Evolutionary conservation across 1,139 yeast genomes (phyloP), one percentile per base, ranked within the genome.

Genomic region (Geotrichum phurueaensis): DNA sequence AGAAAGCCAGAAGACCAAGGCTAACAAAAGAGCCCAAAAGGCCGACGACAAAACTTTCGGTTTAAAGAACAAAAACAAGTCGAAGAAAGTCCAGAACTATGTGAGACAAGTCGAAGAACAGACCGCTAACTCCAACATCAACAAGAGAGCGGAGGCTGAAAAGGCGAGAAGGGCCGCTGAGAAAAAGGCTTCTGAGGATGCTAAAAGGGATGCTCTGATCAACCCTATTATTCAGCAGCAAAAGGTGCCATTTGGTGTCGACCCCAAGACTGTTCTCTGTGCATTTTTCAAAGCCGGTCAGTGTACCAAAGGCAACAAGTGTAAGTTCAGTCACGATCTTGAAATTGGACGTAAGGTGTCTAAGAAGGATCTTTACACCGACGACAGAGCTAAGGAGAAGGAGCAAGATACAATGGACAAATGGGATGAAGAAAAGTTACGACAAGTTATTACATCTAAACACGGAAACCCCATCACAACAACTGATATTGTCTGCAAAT

Each of bases 381-480:
- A 94, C 76, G 91, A 85, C 53, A 84, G 97, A 74, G 76, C 74
- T 33, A 87, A 88, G 74, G 89, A 85, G 68, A 87, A 88, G 74
- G 89, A 85, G 67, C 79, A 79, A 29, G 98, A 94, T 75, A 89
- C 96, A 4, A 92, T 94, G 97, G 98, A 92, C 69, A 81, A 80
- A 55, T 94, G 99, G 99, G 98, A 92, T 76, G 98, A 94, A 76
- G 97, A 86, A 69, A 94, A 92, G 76, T 84, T 94, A 73, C 83
- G 96, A 72, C 81, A 81, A 51, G 99, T 94, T 64, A 88, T 94
- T 71, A 64, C 81, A 67, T 90, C 97, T 60, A 95, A 94, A 77
- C 97, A 91, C 70, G 98, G 99, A 61, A 94, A 94, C 74, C 94
- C 87, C 58, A 84, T 86, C 73, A 91, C 97, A 15, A 91, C 98